A percentile compares a stretch with the other conserved stretches of the same genome.
phyloP scores from a whole-genome alignment of 2,329 filamentous ascomycete genomes.

The Ophiostoma ips region DNA sequence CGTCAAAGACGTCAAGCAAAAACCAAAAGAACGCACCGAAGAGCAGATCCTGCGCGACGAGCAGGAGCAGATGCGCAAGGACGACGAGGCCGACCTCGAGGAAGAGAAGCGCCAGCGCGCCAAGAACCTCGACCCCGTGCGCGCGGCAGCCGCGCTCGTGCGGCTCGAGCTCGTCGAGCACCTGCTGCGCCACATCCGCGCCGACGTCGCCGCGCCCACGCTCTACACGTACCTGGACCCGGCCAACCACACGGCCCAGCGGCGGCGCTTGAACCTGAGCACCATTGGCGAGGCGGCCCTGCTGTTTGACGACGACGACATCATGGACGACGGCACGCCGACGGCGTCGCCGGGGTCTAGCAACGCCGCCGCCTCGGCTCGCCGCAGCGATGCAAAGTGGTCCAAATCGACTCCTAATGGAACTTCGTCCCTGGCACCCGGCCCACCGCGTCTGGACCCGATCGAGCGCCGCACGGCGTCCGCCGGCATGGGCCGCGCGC shows the following conservation, averaged over 20 bases:
- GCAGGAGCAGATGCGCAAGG: slow-evolving; percentile 47
- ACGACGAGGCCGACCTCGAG: slow-evolving; percentile 71
- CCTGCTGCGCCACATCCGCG: slow-evolving; percentile 76
- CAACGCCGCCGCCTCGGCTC: too few relatives aligned
- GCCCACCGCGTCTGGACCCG: slow-evolving; percentile 26
- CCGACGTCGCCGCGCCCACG: slow-evolving; percentile 67
- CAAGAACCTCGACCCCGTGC: slow-evolving; percentile 78
- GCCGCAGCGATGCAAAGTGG: too few relatives aligned
- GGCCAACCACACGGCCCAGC: slow-evolving; percentile 62
- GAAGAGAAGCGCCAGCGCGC: slow-evolving; percentile 82
- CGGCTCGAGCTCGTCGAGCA: slow-evolving; percentile 73
- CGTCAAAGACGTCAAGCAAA: not conserved
- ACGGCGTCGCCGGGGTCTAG: too few relatives aligned
- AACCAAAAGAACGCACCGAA: slow-evolving; percentile 21
- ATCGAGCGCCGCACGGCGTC: slow-evolving; percentile 43
- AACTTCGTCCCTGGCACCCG: too few relatives aligned
- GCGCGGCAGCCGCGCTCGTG: slow-evolving; percentile 67
- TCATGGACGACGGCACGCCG: too few relatives aligned
- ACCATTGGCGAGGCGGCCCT: slow-evolving; percentile 43
- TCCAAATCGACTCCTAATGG: too few relatives aligned
- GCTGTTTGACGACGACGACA: slow-evolving; percentile 25
- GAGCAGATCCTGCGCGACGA: slow-evolving; percentile 43
- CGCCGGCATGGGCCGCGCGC: slow-evolving; percentile 12
- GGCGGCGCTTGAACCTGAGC: slow-evolving; percentile 63
- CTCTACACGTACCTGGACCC: slow-evolving; percentile 76